Conservation (phyloP, 225 moss, liverwort and hornwort genomes). For the Lunularia cruciata region DNA sequence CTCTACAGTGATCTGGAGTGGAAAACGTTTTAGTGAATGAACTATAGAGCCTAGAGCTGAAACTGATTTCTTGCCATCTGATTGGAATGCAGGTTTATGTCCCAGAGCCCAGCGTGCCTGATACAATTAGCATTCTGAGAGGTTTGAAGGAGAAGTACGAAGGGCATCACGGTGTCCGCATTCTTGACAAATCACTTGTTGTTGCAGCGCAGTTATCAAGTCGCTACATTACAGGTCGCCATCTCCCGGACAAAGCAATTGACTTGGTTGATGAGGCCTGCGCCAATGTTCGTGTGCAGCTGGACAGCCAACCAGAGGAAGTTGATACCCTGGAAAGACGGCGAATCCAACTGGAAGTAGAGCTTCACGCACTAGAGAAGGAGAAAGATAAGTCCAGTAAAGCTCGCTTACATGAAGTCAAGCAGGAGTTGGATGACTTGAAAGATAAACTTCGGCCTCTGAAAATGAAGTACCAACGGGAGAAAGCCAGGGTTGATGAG, state of each 20-base stretch:
- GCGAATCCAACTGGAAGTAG: conserved; percentile 81
- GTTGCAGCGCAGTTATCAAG: conserved; percentile 80
- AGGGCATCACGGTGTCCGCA: conserved; percentile 85
- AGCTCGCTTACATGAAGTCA: conserved; percentile 77
- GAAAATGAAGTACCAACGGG: conserved; percentile 89
- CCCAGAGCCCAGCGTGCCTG: conserved; percentile 77
- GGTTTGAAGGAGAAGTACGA: conserved; percentile 96
- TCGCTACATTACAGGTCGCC: conserved; percentile 82
- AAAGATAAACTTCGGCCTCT: conserved; percentile 72
- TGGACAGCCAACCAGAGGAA: conserved; percentile 92
- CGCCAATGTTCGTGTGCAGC: conserved; percentile 93
- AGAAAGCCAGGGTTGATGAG: conserved; percentile 85
- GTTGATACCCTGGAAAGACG: conserved; percentile 80
- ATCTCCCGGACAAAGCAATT: conserved; percentile 85
- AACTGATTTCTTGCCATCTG: too few species aligned
- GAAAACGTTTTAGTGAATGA: too few species aligned
- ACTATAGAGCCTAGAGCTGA: too few species aligned
- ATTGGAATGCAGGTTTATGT: conserved; percentile 58
- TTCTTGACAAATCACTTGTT: conserved; percentile 82
- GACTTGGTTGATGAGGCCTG: conserved; percentile 93
- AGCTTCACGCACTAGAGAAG: conserved; percentile 89
- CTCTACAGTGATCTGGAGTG: too few species aligned
- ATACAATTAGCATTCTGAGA: conserved; percentile 80
- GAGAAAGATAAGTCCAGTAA: conserved; percentile 96
- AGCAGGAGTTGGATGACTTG: conserved; percentile 61